Evolutionary conservation across 768 basidiomycete genomes (phyloP).

Genomic region (Tephrocybe sp.): DNA sequence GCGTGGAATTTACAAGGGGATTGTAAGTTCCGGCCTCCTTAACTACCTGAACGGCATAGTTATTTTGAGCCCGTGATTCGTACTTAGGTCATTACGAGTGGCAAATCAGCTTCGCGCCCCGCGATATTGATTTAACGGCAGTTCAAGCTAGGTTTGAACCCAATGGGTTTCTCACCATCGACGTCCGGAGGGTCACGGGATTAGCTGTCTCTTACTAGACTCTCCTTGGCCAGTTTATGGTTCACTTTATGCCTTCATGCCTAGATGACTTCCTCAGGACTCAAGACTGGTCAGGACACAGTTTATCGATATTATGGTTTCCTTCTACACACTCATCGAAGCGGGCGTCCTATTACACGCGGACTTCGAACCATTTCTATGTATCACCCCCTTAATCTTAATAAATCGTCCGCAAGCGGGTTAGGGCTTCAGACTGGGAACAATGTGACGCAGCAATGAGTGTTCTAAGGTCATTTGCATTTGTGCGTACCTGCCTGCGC

Average conservation of each 20-base stretch:
- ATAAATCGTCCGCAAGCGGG: constrained; percentile 1
- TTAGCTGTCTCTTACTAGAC: not conserved
- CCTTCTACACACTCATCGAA: not conserved
- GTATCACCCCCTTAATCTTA: constrained; percentile 2
- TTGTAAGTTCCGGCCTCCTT: constrained; percentile 40
- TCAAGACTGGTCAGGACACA: not conserved
- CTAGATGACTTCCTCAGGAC: not conserved
- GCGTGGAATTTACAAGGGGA: constrained; percentile 60
- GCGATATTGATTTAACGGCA: constrained; percentile 52
- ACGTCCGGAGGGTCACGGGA: constrained; percentile 32
- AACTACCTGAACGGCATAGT: not conserved
- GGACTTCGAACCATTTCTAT: not conserved
- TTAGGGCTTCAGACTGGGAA: no score
- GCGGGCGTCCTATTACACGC: not conserved
- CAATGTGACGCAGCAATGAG: no score
- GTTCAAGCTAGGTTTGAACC: constrained; percentile 49
- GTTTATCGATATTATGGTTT: constrained; percentile 1
- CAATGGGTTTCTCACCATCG: constrained; percentile 45
- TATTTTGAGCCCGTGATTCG: constrained; percentile 3
- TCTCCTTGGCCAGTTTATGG: not conserved
- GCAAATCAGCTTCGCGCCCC: constrained; percentile 52
- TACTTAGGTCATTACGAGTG: constrained; percentile 59
- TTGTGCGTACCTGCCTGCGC: no score
- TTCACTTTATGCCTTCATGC: not conserved
- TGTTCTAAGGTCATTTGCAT: no score